Evolutionary conservation across 2,329 filamentous ascomycete species (phyloP), one percentile per base, ranked within the genome.

Genomic region (Penicillium sp.): DNA sequence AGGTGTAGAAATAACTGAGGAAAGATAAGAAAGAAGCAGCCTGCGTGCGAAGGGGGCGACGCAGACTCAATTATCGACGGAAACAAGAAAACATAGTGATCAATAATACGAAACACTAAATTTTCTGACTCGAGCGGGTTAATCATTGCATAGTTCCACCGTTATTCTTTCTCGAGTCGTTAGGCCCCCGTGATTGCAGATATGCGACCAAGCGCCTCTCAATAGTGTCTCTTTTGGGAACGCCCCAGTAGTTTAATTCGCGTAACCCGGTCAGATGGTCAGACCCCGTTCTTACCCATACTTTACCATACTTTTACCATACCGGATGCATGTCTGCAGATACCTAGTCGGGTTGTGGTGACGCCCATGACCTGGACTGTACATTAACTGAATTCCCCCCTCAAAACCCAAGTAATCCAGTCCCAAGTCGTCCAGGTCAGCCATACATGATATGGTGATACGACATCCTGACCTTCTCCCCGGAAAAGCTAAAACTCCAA

Each of bases 211-310:
- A n/a, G 31, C n/a, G 37, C 25, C 22, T 22, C 25, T 12, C 25
- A 25, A 41, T 42, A 43, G 37, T n/a, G 38, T 41, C 35, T 53
- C 25, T 15, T 8, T 17, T 6, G 45, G 14, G 17, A 17, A 22
- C 41, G 22, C 48, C 37, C 52, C 57, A 55, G 50, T 51, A 55
- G 35, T 47, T 55, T 42, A 43, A 54, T 47, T 49, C 52, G 35
- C 31, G 20, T 22, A 41, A 49, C 35, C 38, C 22, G 35, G 31
- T 25, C 25, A 28, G 25, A 28, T 28, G 25, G 25, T 28, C 6
- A 28, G 25, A 28, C 1, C 25, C 25, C 25, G 25, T 28, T 28
- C 31, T 31, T 31, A 10, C 31, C 31, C 31, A 31, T 10, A 31
- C 8, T 31, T 31, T 31, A 31, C 7, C 31, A 31, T 31, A 31